phyloP scores from a whole-genome alignment of 345 rosid species.

The Angophora floribunda region DNA sequence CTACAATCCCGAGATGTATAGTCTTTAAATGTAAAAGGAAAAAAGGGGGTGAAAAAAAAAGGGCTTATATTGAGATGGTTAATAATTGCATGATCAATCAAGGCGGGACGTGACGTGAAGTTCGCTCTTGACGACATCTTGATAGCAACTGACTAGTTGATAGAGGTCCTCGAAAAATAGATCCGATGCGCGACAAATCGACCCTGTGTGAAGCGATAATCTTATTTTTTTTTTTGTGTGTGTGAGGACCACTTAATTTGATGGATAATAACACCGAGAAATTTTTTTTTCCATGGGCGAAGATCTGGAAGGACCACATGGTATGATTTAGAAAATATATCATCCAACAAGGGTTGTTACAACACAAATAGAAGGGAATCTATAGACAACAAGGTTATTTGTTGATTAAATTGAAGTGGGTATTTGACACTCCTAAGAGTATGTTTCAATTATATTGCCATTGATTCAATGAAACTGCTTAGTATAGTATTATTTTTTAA shows the following conservation, averaged over 20 bases:
- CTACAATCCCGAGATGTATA: not conserved
- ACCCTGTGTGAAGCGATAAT: not conserved
- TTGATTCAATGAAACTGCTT: not conserved
- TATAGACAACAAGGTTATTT: not conserved
- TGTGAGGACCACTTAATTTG: not conserved
- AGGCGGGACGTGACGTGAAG: not conserved
- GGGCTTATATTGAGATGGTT: not conserved
- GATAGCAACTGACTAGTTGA: rapidly evolving
- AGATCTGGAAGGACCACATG: not conserved
- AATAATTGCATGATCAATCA: not conserved
- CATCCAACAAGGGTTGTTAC: not conserved
- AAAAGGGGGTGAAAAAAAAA: not conserved
- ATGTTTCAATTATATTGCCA: not conserved
- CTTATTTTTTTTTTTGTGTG: not conserved
- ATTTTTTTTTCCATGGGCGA: no score
- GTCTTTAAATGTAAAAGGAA: not conserved
- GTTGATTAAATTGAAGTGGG: not conserved
- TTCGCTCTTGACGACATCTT: not conserved
- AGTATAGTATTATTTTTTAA: not conserved
- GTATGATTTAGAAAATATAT: not conserved
- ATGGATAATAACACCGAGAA: rapidly evolving
- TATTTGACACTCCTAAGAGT: not conserved
- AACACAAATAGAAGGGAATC: not conserved
- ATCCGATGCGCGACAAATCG: not conserved
- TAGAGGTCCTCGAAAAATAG: not conserved